Base-by-base conservation (phyloP, 1,284 basidiomycete species). In the Sanghuangporus weigelae region DNA sequence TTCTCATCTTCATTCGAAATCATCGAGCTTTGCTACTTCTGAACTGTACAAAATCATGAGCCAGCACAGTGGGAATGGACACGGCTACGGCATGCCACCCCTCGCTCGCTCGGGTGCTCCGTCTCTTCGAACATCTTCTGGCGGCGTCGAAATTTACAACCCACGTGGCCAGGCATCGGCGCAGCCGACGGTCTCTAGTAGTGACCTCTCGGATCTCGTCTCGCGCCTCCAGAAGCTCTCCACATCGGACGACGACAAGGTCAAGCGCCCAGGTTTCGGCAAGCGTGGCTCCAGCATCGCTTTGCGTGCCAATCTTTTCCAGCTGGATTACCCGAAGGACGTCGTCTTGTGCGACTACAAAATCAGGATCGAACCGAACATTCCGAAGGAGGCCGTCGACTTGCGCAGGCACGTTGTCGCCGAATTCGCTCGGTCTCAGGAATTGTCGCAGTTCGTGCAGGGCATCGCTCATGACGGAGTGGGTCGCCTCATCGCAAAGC, bases 241-340 rank as follows among this genome's bases (percentile, higher is more conserved):
- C 14, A 68, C 73, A 1, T 64, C 71, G 8, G 44, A 10, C 8
- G 7, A 16, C 12, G 36, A 40, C 36, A 73, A 40, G 21, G 57
- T 35, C 53, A 35, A 83, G 3, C 83, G 89, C 8, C 87, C 89
- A 0, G 84, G 85, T 0, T 91, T 78, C 66, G 89, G 89, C 10
- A 87, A 80, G 0, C 69, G 74, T 1, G 89, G 90, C 2, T 77
- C 63, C 2, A 62, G 76, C 0, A 80, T 85, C 55, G 79, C 73
- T 0, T 72, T 90, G 7, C 80, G 89, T 0, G 77, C 87, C 46
- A 92, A 91, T 70, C 89, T 90, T 72, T 90, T 89, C 71, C 67
- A 85, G 0, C 70, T 89, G 26, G 78, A 72, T 38, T 71, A 84
- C 23, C 79, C 81, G 0, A 79, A 81, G 57, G 76, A 76, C 0